These are phyloP conservation scores for Calocera cornea DNA, from an alignment of 768 basidiomycete species.

Conservation along the genomic window DNA sequence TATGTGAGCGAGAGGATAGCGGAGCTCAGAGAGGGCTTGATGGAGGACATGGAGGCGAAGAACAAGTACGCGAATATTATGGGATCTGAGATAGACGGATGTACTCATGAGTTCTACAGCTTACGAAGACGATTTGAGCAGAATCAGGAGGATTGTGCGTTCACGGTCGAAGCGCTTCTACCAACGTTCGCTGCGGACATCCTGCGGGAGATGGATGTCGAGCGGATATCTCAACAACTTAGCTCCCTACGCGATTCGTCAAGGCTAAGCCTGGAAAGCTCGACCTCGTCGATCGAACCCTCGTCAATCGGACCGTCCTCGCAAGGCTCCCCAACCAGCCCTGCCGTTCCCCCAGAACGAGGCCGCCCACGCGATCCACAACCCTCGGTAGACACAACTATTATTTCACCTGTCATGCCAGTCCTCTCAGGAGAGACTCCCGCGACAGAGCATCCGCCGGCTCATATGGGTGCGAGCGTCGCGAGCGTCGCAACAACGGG, in stretches of 20 bases:
- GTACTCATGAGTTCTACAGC: conserved; percentile 26
- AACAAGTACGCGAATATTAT: conserved; percentile 43
- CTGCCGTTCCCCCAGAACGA: not conserved
- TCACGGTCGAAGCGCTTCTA: conserved; percentile 55
- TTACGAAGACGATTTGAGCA: conserved; percentile 59
- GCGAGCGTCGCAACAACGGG: not conserved
- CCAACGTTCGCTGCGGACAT: conserved; percentile 54
- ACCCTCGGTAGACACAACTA: not conserved
- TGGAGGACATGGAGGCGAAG: conserved; percentile 46
- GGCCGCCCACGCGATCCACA: not conserved
- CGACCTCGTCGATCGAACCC: not conserved
- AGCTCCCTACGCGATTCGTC: not conserved
- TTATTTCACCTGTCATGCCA: not conserved
- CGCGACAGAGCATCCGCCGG: not conserved
- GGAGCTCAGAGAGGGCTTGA: conserved; percentile 49
- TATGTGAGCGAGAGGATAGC: conserved; percentile 51
- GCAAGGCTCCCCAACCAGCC: not conserved
- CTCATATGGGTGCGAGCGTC: not conserved
- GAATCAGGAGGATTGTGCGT: conserved; percentile 64
- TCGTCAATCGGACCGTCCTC: not conserved
- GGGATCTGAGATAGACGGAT: not conserved
- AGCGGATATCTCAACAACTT: conserved; percentile 40
- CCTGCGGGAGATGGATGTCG: conserved; percentile 63
- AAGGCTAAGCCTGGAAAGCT: not conserved
- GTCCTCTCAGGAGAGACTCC: not conserved